Percentiles rank a stretch among this genome's conserved stretches.
These are phyloP conservation scores for Naganishia onofrii DNA, from an alignment of 768 basidiomycete genomes.

Conservation along the genomic window DNA sequence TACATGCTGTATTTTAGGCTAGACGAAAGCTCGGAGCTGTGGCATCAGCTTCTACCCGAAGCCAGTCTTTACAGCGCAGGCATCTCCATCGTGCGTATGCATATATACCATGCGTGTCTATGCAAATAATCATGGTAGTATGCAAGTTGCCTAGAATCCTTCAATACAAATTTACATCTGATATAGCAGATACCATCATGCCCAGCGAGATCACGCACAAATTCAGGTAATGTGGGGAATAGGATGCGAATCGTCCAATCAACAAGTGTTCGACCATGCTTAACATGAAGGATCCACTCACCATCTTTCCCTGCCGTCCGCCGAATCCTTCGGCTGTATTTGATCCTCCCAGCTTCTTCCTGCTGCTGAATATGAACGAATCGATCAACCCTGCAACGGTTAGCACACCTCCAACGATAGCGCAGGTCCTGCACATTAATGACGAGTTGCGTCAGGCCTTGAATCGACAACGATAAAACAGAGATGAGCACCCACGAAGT, in stretches of 20 bases:
- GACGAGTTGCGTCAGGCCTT: background rate
- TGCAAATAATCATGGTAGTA: background rate
- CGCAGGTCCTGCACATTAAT: conserved; percentile 70
- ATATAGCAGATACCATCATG: background rate
- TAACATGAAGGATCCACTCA: conserved; percentile 5
- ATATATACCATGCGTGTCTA: background rate
- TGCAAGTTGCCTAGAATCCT: background rate
- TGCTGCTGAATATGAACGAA: conserved; percentile 77
- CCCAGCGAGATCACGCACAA: background rate
- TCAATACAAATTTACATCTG: conserved; percentile 1
- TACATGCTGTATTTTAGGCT: no score
- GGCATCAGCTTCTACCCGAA: background rate
- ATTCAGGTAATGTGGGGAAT: background rate
- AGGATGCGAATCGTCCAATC: background rate
- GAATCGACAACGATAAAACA: background rate
- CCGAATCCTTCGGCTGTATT: conserved; percentile 44
- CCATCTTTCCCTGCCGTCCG: conserved; percentile 49
- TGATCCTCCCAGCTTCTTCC: conserved; percentile 60
- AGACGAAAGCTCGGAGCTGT: no score
- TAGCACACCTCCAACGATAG: conserved; percentile 94
- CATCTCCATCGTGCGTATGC: background rate
- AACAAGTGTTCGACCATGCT: background rate
- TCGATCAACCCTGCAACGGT: conserved; percentile 90
- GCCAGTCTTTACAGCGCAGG: background rate
- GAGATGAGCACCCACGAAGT: conserved; percentile 71